phyloP scores from a whole-genome alignment of 2,329 filamentous ascomycete species.

The Epichloe typhina region DNA sequence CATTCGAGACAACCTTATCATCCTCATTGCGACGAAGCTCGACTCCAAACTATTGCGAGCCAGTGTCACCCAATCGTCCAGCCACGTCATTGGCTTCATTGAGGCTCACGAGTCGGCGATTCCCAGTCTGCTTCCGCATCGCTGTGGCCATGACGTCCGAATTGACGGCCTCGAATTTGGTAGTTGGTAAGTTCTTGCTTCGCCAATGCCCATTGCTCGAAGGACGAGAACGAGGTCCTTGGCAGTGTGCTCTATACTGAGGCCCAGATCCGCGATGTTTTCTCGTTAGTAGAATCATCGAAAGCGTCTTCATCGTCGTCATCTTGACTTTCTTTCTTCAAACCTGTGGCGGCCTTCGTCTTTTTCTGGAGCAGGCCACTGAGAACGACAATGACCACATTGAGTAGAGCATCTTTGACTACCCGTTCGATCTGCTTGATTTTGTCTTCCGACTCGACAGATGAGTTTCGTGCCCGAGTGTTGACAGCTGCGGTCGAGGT shows the following conservation, averaged over 20 bases:
- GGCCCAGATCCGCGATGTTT: conserved; percentile 12
- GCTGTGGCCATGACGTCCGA: conserved; percentile 23
- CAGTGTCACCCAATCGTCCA: conserved; percentile 35
- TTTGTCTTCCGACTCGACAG: conserved; percentile 35
- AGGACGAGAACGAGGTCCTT: conserved; percentile 15
- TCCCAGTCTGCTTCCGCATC: conserved; percentile 19
- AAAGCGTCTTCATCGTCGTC: conserved; percentile 23
- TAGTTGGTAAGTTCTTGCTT: conserved; percentile 5
- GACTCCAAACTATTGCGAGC: conserved; percentile 24
- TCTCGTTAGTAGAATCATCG: conserved; percentile 21
- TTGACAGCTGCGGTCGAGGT: too few relatives aligned
- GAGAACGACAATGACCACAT: conserved; percentile 20
- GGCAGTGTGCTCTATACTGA: conserved; percentile 17
- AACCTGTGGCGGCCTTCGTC: conserved; percentile 37
- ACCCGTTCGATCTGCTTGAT: too few relatives aligned
- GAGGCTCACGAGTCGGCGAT: conserved; percentile 38
- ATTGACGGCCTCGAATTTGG: conserved; percentile 12
- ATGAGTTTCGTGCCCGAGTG: conserved; percentile 45
- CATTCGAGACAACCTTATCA: conserved; percentile 11
- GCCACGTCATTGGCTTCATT: conserved; percentile 47
- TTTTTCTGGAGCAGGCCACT: conserved; percentile 47
- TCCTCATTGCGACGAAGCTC: conserved; percentile 15
- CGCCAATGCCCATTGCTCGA: conserved; percentile 13
- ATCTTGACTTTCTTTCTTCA: conserved; percentile 22
- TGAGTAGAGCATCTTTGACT: too few relatives aligned